Evolutionary conservation across 495 filamentous ascomycete species (phyloP), one percentile per base, ranked within the genome.

Genomic region (Aspergillus sparsus): DNA sequence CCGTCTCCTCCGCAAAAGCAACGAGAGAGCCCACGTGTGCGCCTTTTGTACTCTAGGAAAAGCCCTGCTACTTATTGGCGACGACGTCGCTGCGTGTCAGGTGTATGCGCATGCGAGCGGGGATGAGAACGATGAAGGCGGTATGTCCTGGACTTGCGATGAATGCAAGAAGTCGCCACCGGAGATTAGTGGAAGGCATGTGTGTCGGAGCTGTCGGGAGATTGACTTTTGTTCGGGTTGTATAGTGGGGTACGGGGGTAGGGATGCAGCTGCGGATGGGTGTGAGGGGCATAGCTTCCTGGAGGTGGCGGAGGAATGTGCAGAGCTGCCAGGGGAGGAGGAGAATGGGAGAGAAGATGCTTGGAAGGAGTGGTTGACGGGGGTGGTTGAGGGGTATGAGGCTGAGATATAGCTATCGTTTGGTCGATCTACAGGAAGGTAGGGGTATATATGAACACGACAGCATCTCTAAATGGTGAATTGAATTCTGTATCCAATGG

Each of bases 341-440:
- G 37, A 41, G 37, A 41, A 41, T 41, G 37, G 37, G 37, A 41
- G 37, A 41, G 37, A 41, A 41, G 37, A 41, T 41, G 37, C 37
- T 41, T 41, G 37, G 37, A 41, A 41, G 37, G 37, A 41, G 37
- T 41, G 37, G 37, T 3, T 41, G 37, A 41, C 37, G 37, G 37
- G 37, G 37, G 37, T 41, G 37, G 37, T 41, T 41, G 37, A 41
- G 2, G 37, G 37, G 1, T 41, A 41, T 41, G 37, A 41, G 37
- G 37, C 37, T 41, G 37, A 41, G 37, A 3, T 41, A 41, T 41
- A 41, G 37, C 37, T 2, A 41, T 1, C 37, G 13, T 41, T 41
- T 41, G 37, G 37, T 41, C 37, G n/a, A 41, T 41, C 37, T 41
- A 41, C 37, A 41, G 37, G 37, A 41, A 41, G 37, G 37, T 1